Percentiles rank a stretch among this genome's conserved stretches.
These are phyloP conservation scores for Solanum chacoense DNA, from an alignment of 305 asterid species.

Conservation along the genomic window DNA sequence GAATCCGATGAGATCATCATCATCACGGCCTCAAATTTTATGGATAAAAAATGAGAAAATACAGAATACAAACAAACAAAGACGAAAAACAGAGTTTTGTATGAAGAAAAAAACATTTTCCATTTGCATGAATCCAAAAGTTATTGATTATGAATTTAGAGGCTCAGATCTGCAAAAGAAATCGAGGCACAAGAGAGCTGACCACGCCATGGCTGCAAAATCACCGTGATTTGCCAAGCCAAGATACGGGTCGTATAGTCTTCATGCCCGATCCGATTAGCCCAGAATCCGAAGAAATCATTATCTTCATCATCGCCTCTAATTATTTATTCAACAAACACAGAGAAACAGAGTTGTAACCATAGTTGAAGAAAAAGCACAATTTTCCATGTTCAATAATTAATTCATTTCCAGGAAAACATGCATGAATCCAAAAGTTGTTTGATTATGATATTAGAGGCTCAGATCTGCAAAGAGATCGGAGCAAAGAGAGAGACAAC, in stretches of 20 bases:
- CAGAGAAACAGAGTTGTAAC: not conserved
- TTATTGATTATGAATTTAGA: not conserved
- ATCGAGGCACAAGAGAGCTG: not conserved
- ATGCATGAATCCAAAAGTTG: not conserved
- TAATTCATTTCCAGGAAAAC: not conserved
- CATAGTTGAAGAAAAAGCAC: not conserved
- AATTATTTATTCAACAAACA: not conserved
- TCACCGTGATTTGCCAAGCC: not conserved
- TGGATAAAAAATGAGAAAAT: not conserved
- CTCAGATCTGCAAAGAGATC: slow-evolving; percentile 1
- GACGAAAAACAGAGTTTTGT: not conserved
- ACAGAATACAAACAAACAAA: not conserved
- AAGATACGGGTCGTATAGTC: not conserved
- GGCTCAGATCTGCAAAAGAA: slow-evolving; percentile 1
- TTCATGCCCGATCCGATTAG: not conserved
- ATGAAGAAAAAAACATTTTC: not conserved
- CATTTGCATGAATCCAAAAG: not conserved
- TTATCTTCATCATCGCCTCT: not conserved
- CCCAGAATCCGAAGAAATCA: not conserved
- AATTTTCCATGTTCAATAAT: not conserved
- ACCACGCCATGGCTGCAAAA: slow-evolving; percentile 8
- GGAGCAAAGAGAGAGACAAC: not conserved
- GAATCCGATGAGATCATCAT: not conserved
- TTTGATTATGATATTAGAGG: not conserved
- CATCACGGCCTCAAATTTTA: not conserved